Evolutionary conservation across 2,329 filamentous ascomycete species (phyloP), one percentile per base, ranked within the genome.

Genomic region (Beauveria varroae): DNA sequence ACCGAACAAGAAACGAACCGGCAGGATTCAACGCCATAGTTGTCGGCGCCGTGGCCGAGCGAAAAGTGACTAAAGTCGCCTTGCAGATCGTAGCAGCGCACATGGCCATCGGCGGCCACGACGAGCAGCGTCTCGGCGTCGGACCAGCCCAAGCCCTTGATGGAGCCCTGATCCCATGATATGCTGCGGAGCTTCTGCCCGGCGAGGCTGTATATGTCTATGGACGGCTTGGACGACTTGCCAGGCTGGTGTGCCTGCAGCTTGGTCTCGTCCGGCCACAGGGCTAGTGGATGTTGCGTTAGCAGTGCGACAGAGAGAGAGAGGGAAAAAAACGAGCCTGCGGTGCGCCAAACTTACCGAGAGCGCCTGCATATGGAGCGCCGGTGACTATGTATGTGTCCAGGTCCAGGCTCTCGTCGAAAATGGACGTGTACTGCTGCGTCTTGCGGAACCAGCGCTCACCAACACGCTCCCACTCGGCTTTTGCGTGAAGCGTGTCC

Each of bases 41-140:
- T 90, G 68, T 98, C 95, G 26, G 93, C 88, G 26, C 90, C 90
- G 73, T 96, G 88, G 59, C 93, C 95, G 0, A 99, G 80, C 1
- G 90, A 93, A 74, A 98, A 99, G 62, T 96, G 93, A 18, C 88
- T 91, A 71, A 99, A 99, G 71, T 98, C 93, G 64, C 89, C 91
- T 72, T 96, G 90, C n/a, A 99, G 78, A 69, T 95, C 90, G 72
- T 92, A 97, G 73, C 91, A 95, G 63, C 93, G 84, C 49, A 98
- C 93, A 1, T 87, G 93, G 26, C 95, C 95, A 70, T 99, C 93
- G 58, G 89, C 85, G 10, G 92, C 91, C 57, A 98, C 86, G 0
- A 97, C 89, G 4, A 99, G 79, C 52, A 99, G 81, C 71, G 90
- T 89, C 79, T 99, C 95, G 66, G 97, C 91, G 69, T 96, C 93